phyloP scores from a whole-genome alignment of 2,329 filamentous ascomycete genomes.

The Apiospora saccharicola region DNA sequence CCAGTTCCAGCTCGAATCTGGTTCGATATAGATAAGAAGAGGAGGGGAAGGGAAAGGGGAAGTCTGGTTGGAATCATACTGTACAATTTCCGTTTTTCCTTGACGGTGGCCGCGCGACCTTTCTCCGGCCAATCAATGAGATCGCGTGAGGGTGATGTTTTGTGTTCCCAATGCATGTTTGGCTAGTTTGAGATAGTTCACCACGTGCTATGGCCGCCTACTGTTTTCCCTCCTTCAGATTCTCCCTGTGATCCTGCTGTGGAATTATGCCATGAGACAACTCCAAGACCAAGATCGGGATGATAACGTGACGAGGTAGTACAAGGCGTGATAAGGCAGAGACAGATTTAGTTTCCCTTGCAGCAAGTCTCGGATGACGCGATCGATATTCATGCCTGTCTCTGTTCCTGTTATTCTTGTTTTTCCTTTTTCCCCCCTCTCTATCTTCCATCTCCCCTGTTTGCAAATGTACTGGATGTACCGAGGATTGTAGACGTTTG shows the following conservation, averaged over 20 bases:
- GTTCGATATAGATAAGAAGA: neutral
- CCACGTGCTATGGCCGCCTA: neutral
- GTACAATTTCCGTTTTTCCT: neutral
- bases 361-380: neutral
- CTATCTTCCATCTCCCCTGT: neutral
- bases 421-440: neutral
- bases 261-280: neutral
- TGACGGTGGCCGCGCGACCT: neutral
- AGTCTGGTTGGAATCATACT: neutral
- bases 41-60: neutral
- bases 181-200: neutral
- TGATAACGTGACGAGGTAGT: neutral
- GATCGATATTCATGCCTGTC: neutral
- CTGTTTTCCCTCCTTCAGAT: neutral
- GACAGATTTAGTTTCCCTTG: constrained; percentile 16
- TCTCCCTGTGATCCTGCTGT: neutral
- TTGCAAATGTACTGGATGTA: neutral
- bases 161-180: neutral
- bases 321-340: constrained; percentile 21
- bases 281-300: neutral
- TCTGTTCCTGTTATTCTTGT: neutral
- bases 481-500: neutral
- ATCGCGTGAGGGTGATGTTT: neutral
- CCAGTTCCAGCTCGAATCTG: constrained; percentile 3
- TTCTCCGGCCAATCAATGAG: neutral